A percentile compares a stretch with the other conserved stretches of the same genome.
phyloP scores from a whole-genome alignment of 2,329 filamentous ascomycete genomes.

The Neonectria punicea region DNA sequence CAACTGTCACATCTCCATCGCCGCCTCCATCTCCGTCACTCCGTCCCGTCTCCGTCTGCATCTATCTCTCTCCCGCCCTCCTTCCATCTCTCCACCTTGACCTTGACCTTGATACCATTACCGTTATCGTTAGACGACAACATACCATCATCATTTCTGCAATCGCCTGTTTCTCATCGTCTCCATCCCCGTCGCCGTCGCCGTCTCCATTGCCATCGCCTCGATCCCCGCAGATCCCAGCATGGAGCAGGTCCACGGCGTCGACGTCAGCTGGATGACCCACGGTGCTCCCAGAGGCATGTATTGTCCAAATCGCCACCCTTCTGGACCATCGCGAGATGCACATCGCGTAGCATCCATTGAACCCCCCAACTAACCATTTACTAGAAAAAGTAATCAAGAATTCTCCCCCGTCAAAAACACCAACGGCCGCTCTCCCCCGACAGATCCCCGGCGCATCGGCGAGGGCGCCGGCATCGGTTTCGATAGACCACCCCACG shows the following conservation, averaged over 20 bases:
- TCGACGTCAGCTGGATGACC: slow-evolving; percentile 91
- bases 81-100: not conserved
- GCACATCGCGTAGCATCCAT: slow-evolving; percentile 20
- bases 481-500: slow-evolving; percentile 32
- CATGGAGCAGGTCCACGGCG: slow-evolving; percentile 84
- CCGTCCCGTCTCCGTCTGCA: slow-evolving; percentile 6
- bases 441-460: slow-evolving; percentile 46
- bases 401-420: slow-evolving; percentile 43
- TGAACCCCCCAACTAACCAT: slow-evolving; percentile 22
- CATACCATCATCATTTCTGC: not conserved
- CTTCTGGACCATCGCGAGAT: slow-evolving; percentile 25
- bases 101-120: slow-evolving; percentile 4
- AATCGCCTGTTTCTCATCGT: slow-evolving; percentile 17
- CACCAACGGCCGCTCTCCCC: slow-evolving; percentile 44
- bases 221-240: slow-evolving; percentile 37
- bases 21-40: slow-evolving; percentile 9
- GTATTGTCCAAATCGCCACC: slow-evolving; percentile 46
- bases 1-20: slow-evolving; percentile 1
- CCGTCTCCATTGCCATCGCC: not conserved
- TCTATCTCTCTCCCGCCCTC: slow-evolving; percentile 11
- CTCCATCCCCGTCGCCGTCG: slow-evolving; percentile 21
- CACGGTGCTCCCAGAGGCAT: slow-evolving; percentile 85
- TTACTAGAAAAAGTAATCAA: slow-evolving; percentile 46
- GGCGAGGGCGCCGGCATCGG: slow-evolving; percentile 42
- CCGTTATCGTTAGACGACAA: not conserved